Percentiles rank a stretch among this genome's conserved stretches.
These are phyloP conservation scores for Yamadazyma blattariae DNA, from an alignment of 1,139 yeast species.

Conservation along the genomic window DNA sequence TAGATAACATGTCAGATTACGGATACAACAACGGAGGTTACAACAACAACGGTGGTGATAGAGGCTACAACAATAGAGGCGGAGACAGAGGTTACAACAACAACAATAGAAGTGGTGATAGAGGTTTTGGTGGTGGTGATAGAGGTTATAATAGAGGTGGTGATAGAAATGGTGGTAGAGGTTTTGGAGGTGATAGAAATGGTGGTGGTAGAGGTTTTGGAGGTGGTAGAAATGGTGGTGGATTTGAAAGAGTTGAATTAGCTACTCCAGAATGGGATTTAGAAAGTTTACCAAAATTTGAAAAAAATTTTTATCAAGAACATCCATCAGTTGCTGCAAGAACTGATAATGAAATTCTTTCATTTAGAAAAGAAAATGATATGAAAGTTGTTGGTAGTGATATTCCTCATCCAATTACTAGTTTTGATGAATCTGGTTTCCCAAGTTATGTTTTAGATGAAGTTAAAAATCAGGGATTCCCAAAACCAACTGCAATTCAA, in stretches of 20 bases:
- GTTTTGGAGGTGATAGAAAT: constrained; percentile 7
- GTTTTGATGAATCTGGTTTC: constrained; percentile 95
- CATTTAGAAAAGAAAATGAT: constrained; percentile 77
- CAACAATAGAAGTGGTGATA: constrained; percentile 6
- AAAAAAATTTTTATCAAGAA: constrained; percentile 91
- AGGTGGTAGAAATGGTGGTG: constrained; percentile 25
- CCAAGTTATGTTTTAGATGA: constrained; percentile 90
- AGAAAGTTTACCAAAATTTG: constrained; percentile 78
- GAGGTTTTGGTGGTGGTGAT: constrained; percentile 4
- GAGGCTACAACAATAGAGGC: constrained; percentile 7
- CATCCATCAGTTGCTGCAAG: constrained; percentile 75
- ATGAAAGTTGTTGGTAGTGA: constrained; percentile 83
- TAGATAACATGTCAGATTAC: constrained; percentile 3
- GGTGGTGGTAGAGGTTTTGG: constrained; percentile 8
- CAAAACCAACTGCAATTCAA: constrained; percentile 91
- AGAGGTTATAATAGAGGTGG: constrained; percentile 7
- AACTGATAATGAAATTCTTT: constrained; percentile 65
- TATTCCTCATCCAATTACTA: constrained; percentile 91
- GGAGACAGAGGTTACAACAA: constrained; percentile 3
- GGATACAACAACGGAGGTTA: constrained; percentile 4
- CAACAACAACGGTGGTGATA: constrained; percentile 6
- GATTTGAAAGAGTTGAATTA: constrained; percentile 53
- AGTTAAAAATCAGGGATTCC: constrained; percentile 90
- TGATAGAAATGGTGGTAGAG: constrained; percentile 9
- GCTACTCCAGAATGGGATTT: constrained; percentile 78